Evolutionary conservation across 208 protist genomes (phyloP), one percentile per base, ranked within the genome.

Genomic region (Leishmania martiniquensis): DNA sequence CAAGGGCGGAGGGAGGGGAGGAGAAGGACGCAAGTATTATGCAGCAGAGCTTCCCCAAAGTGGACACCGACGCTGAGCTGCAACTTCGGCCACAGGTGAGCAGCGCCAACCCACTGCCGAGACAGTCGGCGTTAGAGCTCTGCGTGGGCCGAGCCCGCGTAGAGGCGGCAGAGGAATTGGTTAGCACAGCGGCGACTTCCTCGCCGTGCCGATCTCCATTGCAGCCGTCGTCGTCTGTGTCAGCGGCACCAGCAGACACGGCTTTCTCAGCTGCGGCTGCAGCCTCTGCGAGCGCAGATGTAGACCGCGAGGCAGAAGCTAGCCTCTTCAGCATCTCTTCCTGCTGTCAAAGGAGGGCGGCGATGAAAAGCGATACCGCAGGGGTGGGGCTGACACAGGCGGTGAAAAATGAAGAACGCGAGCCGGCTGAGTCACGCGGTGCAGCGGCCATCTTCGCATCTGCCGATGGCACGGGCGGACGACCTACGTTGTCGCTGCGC

Each of bases 391-490:
- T 39, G 4, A 34, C 9, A 68, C 22, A 17, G 15, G 63, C 9
- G 39, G 0, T 13, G 63, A 10, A 7, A 5, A 49, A 32, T 45
- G 5, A 54, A 25, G 45, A 55, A 37, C 45, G 13, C 12, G 44
- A 4, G 25, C 44, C 55, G 9, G 39, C 29, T n/a, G 65, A 66
- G 65, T 9, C 69, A 12, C 17, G 55, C 9, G 45, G 44, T 0
- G 62, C 45, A 3, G 63, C 54, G 0, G 65, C 73, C n/a, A 67
- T 44, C 42, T 82, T 72, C 10, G 62, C 67, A 52, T 57, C 52
- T 37, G 55, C 49, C 0, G 63, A 42, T 15, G 63, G 68, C 34
- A 55, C 69, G 0, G 72, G 62, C 12, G 66, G 70, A 32, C 52
- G 65, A 0, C 44, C 6, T 9, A 51, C 63, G 5, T 44, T 66